Percentiles rank a stretch among this genome's conserved stretches.
phyloP scores from a whole-genome alignment of 73 alveolate genomes.

The Tetrahymena thermophila region DNA sequence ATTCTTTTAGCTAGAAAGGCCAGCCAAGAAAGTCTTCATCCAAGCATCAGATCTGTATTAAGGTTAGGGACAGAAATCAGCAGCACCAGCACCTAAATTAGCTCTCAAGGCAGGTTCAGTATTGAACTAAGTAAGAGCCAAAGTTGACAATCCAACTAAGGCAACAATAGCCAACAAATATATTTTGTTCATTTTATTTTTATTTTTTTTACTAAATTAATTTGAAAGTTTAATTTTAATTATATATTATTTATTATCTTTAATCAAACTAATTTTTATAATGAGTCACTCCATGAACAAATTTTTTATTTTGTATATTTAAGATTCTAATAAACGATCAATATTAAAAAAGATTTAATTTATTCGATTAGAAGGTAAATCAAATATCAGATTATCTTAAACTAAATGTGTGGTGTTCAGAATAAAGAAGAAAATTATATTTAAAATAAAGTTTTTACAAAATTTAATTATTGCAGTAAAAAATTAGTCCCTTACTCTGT shows the following conservation, averaged over 20 bases:
- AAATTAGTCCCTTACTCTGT: no score
- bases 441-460: no score
- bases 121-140: not conserved
- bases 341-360: no score
- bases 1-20: not conserved
- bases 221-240: not conserved
- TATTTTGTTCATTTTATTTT: not conserved
- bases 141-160: not conserved
- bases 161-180: not conserved
- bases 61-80: not conserved
- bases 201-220: not conserved
- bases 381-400: no score
- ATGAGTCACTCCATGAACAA: no score
- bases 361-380: no score
- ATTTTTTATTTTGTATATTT: no score
- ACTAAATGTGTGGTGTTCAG: no score
- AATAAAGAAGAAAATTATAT: no score
- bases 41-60: not conserved
- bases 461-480: no score
- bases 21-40: not conserved
- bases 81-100: not conserved
- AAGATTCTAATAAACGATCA: no score
- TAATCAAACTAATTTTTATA: not conserved
- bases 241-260: not conserved
- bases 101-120: not conserved